Base-by-base conservation (phyloP, 768 basidiomycete species). In the Plicaturopsis crispa region DNA sequence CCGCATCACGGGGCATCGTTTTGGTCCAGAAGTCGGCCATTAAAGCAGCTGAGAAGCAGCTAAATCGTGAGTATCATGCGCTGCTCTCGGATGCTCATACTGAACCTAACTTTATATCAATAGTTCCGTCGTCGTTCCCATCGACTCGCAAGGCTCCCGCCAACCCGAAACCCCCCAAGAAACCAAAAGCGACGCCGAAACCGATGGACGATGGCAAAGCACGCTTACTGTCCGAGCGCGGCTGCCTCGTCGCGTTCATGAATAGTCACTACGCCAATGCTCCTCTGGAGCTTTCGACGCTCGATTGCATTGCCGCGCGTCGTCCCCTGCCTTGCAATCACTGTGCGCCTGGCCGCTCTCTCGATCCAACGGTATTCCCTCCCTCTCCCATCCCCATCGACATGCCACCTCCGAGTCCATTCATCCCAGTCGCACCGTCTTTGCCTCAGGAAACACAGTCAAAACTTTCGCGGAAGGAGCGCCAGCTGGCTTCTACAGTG, bases 301-400 rank as follows among this genome's bases (percentile, higher is more conserved):
- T 40, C 6, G 39, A 43, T 32, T 47, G 45, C 16, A 34, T 43
- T 16, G 23, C 20, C 3, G 42, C 38, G 0, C 31, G 42, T 5
- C 42, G 46, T n/a, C 45, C 31, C 2, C 30, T 32, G 2, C 41
- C 41, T 6, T 47, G 45, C 35, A 43, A 41, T 2, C 21, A 43
- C 3, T 47, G 44, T 14, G 22, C 22, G 1, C 20, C 4, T 31
- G 22, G 37, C 14, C 42, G 16, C 2, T 33, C 36, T 10, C 22
- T 39, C 23, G 41, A 32, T 6, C 30, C 35, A 3, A 16, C 36
- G n/a, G 31, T n/a, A n/a, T 40, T 40, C 35, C 20, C 10, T 6
- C 42, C 42, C 19, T 21, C 38, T 18, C 31, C 26, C 21, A 19
- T 31, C 7, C 34, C 39, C 3, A 24, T 31, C 38, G 24, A 18